Conservation (phyloP, 1,284 basidiomycete genomes). For the Chalciporus piperatoides region DNA sequence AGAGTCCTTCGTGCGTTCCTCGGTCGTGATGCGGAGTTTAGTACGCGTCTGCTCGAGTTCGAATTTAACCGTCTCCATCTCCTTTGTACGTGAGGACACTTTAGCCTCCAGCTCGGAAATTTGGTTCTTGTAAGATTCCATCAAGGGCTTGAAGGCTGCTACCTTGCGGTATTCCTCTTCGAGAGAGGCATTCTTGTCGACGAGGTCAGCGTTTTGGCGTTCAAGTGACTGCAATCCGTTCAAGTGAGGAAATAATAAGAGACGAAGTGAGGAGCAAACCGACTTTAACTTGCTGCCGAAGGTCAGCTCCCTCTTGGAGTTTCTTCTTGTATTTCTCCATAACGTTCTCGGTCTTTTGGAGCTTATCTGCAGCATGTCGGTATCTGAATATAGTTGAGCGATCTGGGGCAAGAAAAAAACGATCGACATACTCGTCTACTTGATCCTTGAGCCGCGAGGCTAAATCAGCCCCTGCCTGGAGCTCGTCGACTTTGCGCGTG, state of each 20-base stretch:
- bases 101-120: conserved; percentile 81
- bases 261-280: conserved; percentile 14
- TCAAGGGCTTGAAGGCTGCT: conserved; percentile 80
- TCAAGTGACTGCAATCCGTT: conserved; percentile 63
- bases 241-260: conserved; percentile 1
- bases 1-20: conserved; percentile 74
- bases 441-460: conserved; percentile 84
- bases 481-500: conserved; percentile 76
- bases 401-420: neutral
- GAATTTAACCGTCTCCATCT: conserved; percentile 69
- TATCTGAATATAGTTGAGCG: conserved; percentile 47
- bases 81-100: conserved; percentile 57
- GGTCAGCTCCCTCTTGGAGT: conserved; percentile 88
- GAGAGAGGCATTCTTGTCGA: conserved; percentile 86
- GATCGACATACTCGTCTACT: conserved; percentile 76
- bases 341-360: conserved; percentile 93
- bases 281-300: conserved; percentile 84
- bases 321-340: conserved; percentile 99
- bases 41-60: conserved; percentile 74
- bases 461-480: conserved; percentile 77
- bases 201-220: conserved; percentile 87
- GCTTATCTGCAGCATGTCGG: conserved; percentile 84
- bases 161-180: conserved; percentile 91
- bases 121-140: conserved; percentile 91
- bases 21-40: conserved; percentile 64